Conservation (phyloP, 2,329 filamentous ascomycete species). For the Verticillium nubilum region DNA sequence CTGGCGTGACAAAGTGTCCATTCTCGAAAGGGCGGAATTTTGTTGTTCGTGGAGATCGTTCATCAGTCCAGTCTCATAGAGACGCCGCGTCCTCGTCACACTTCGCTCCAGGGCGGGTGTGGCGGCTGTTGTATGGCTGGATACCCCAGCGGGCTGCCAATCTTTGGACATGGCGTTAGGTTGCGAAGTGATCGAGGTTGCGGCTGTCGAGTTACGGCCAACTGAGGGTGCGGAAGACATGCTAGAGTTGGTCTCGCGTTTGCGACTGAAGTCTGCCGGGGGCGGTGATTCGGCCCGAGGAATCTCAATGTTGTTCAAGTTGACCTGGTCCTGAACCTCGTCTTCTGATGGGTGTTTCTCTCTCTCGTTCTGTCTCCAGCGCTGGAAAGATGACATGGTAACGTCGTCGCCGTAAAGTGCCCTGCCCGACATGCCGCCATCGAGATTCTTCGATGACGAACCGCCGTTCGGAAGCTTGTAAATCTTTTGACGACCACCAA, state of each 20-base stretch:
- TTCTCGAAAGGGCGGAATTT: conserved; percentile 66
- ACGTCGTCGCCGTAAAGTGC: conserved; percentile 85
- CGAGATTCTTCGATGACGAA: conserved; percentile 17
- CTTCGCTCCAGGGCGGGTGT: conserved; percentile 53
- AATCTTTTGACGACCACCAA: conserved; percentile 92
- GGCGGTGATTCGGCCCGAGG: conserved; percentile 49
- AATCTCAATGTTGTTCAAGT: conserved; percentile 10
- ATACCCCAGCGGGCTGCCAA: conserved; percentile 32
- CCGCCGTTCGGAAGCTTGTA: conserved; percentile 62
- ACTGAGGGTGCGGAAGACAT: conserved; percentile 64
- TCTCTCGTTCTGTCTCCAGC: conserved; percentile 55
- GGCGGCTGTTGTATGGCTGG: conserved; percentile 27
- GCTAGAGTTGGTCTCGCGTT: conserved; percentile 83
- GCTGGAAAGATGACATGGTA: conserved; percentile 76
- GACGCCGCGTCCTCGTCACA: conserved; percentile 63
- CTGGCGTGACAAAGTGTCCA: conserved; percentile 72
- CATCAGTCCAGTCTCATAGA: conserved; percentile 79
- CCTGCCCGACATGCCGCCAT: conserved; percentile 55
- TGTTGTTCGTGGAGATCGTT: conserved; percentile 80
- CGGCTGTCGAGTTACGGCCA: conserved; percentile 75
- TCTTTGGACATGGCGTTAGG: conserved; percentile 47
- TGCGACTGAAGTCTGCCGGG: conserved; percentile 61
- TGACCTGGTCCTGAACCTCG: conserved; percentile 30
- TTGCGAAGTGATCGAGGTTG: conserved; percentile 83
- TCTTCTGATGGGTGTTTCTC: conserved; percentile 45